Evolutionary conservation across 2,329 filamentous ascomycete species (phyloP).

Genomic region (Calonectria pseudoturangicola): DNA sequence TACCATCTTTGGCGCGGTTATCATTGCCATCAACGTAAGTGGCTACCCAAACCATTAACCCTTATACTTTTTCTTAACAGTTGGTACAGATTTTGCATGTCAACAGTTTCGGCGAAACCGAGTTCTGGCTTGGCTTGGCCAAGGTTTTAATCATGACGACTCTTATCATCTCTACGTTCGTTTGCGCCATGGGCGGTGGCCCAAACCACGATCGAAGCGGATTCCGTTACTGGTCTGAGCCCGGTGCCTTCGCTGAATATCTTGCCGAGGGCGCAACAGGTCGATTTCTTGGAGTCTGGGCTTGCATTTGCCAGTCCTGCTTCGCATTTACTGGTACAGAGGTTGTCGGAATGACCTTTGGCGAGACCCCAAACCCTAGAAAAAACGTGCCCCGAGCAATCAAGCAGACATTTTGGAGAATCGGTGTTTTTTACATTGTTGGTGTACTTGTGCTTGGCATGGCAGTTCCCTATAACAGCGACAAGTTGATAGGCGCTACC

Average conservation of each 20-base stretch:
- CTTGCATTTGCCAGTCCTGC: constrained; percentile 61
- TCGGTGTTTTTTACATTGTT: constrained; percentile 52
- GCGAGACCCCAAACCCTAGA: constrained; percentile 52
- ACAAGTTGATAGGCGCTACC: constrained; percentile 39
- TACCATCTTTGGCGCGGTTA: constrained; percentile 57
- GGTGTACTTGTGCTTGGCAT: constrained; percentile 51
- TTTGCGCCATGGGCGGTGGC: constrained; percentile 63
- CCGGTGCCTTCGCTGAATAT: constrained; percentile 64
- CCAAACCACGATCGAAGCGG: constrained; percentile 62
- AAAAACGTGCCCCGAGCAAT: constrained; percentile 51
- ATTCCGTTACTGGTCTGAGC: constrained; percentile 65
- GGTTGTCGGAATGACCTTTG: constrained; percentile 45
- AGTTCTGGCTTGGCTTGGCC: constrained; percentile 68
- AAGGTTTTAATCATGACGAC: constrained; percentile 67
- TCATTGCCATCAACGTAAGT: constrained; percentile 58
- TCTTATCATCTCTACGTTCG: constrained; percentile 55
- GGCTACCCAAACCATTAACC: not conserved
- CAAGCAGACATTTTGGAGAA: constrained; percentile 53
- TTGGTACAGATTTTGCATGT: constrained; percentile 59
- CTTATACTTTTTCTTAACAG: not conserved
- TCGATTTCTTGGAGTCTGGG: constrained; percentile 64
- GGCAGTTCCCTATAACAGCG: constrained; percentile 52
- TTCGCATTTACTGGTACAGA: constrained; percentile 57
- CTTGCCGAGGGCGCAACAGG: constrained; percentile 58
- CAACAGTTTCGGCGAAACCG: constrained; percentile 66